Conservation (phyloP, 2,329 filamentous ascomycete genomes). For the Cercospora sp. region DNA sequence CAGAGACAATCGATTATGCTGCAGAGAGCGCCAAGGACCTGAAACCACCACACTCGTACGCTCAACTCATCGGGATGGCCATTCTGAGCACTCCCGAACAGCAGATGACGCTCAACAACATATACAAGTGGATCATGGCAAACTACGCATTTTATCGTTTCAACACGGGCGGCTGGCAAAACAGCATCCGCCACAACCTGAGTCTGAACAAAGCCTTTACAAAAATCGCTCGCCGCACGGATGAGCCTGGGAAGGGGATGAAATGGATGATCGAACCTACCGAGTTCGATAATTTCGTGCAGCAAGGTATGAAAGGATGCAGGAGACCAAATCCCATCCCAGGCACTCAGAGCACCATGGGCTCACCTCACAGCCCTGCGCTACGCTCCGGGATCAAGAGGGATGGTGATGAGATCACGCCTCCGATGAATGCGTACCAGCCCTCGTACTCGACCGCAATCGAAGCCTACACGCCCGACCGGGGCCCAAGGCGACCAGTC, state of each 20-base stretch:
- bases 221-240: slow-evolving; percentile 86
- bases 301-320: slow-evolving; percentile 57
- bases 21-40: slow-evolving; percentile 82
- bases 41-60: slow-evolving; percentile 95
- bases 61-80: slow-evolving; percentile 93
- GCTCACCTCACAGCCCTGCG: slow-evolving; percentile 55
- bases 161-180: slow-evolving; percentile 90
- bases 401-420: slow-evolving; percentile 40
- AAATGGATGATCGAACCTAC: slow-evolving; percentile 94
- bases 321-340: slow-evolving; percentile 41
- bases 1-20: slow-evolving; percentile 70
- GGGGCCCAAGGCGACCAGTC: slow-evolving; percentile 47
- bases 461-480: slow-evolving; percentile 57
- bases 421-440: slow-evolving; percentile 43
- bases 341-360: slow-evolving; percentile 39
- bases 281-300: slow-evolving; percentile 81
- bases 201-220: slow-evolving; percentile 93
- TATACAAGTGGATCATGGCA: slow-evolving; percentile 89
- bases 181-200: slow-evolving; percentile 94
- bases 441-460: slow-evolving; percentile 50
- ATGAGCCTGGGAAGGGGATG: slow-evolving; percentile 98
- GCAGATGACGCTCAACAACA: slow-evolving; percentile 86
- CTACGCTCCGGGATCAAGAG: slow-evolving; percentile 53
- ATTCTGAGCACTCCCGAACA: slow-evolving; percentile 84
- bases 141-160: slow-evolving; percentile 92